A percentile compares a stretch with the other conserved stretches of the same genome.
Evolutionary conservation across 1,284 basidiomycete species (phyloP).

Genomic region (Naganishia albida): DNA sequence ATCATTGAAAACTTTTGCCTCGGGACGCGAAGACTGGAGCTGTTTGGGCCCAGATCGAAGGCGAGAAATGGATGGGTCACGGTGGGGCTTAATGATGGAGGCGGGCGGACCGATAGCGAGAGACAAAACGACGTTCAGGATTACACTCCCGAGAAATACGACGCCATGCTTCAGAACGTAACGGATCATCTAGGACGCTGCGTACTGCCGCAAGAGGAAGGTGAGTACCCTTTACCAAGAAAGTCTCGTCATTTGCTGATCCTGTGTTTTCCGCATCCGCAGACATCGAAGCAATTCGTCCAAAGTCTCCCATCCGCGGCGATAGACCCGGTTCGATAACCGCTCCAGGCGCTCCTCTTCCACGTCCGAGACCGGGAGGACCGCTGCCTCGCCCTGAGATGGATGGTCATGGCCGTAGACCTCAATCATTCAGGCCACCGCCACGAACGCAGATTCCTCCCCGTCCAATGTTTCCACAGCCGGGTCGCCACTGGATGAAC

Average conservation of each 20-base stretch:
- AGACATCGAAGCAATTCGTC: slow-evolving; percentile 24
- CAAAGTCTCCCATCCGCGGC: slow-evolving; percentile 18
- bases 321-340: background rate
- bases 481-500: slow-evolving; percentile 5
- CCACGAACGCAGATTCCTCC: background rate
- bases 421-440: slow-evolving; percentile 9
- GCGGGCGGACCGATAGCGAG: slow-evolving; percentile 54
- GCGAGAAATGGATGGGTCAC: slow-evolving; percentile 92
- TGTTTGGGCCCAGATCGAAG: slow-evolving; percentile 75
- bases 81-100: slow-evolving; percentile 63
- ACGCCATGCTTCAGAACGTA: slow-evolving; percentile 38
- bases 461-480: background rate
- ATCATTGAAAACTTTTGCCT: slow-evolving; percentile 98
- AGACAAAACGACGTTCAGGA: slow-evolving; percentile 57
- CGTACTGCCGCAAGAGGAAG: slow-evolving; percentile 37
- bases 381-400: background rate
- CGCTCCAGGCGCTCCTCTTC: background rate
- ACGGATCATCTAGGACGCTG: slow-evolving; percentile 22
- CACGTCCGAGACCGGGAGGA: background rate
- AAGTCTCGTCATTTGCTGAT: background rate
- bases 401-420: background rate
- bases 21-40: slow-evolving; percentile 83
- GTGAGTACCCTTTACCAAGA: slow-evolving; percentile 30
- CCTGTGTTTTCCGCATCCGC: no score
- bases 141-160: slow-evolving; percentile 61